phyloP scores from a whole-genome alignment of 495 filamentous ascomycete genomes.

The Penicillium bialowiezense region DNA sequence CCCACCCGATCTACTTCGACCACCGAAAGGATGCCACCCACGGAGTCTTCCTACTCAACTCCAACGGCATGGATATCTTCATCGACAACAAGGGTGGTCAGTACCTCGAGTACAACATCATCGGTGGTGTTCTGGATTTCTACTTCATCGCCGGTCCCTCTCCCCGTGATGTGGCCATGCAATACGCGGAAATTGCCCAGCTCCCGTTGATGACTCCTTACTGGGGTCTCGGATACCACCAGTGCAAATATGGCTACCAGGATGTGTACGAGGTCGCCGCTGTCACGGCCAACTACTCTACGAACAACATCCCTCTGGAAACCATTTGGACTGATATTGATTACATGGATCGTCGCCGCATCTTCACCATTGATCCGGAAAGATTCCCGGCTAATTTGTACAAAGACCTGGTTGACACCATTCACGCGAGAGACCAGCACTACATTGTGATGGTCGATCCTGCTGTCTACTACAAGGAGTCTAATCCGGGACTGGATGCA shows the following conservation, averaged over 20 bases:
- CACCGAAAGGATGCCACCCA: constrained; percentile 49
- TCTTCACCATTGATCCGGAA: constrained; percentile 23
- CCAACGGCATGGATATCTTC: constrained; percentile 67
- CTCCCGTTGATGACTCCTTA: constrained; percentile 54
- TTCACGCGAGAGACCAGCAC: constrained; percentile 19
- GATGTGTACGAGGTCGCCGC: constrained; percentile 47
- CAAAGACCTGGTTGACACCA: constrained; percentile 15
- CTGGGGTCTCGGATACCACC: constrained; percentile 54
- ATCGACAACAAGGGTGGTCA: constrained; percentile 45
- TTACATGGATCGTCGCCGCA: constrained; percentile 22
- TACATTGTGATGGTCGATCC: constrained; percentile 26
- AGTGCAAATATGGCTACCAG: constrained; percentile 55
- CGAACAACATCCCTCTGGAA: constrained; percentile 51
- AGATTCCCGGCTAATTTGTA: constrained; percentile 10
- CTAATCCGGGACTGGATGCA: constrained; percentile 8
- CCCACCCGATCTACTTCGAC: constrained; percentile 54
- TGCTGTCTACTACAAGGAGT: constrained; percentile 13
- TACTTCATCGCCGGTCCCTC: constrained; percentile 54
- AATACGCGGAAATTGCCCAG: constrained; percentile 44
- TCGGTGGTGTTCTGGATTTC: constrained; percentile 54
- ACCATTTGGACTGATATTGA: constrained; percentile 57
- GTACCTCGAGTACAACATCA: constrained; percentile 66
- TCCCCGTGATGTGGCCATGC: constrained; percentile 44
- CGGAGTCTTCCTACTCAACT: constrained; percentile 54
- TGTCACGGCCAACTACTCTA: constrained; percentile 47